phyloP scores from a whole-genome alignment of 352 stramenopile species.

The Globisporangium radiosum region DNA sequence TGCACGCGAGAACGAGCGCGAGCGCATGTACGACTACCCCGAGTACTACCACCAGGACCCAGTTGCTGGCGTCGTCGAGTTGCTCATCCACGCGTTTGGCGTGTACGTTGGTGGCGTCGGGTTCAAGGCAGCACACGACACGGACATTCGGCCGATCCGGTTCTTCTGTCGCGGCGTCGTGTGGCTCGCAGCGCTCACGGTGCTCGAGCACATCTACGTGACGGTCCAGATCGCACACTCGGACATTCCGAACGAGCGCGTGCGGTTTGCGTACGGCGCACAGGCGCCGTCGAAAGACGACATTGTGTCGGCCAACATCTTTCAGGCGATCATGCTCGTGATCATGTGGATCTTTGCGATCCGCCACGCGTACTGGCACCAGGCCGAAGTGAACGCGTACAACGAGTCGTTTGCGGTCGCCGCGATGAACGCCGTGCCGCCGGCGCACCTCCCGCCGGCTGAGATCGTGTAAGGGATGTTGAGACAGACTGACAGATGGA shows the following conservation, averaged over 20 bases:
- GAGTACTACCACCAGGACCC: conserved; percentile 78
- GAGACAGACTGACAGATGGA: not conserved
- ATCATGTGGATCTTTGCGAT: conserved; percentile 83
- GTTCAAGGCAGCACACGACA: conserved; percentile 84
- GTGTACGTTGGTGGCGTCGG: conserved; percentile 83
- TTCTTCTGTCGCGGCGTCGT: conserved; percentile 77
- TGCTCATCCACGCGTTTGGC: conserved; percentile 75
- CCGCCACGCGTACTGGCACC: conserved; percentile 69
- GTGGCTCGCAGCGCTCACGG: conserved; percentile 71
- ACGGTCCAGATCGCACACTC: conserved; percentile 74
- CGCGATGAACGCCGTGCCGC: conserved; percentile 78
- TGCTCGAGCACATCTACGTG: conserved; percentile 78
- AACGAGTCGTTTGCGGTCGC: conserved; percentile 75
- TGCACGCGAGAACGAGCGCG: conserved; percentile 32
- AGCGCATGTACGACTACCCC: conserved; percentile 70
- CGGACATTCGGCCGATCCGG: conserved; percentile 77
- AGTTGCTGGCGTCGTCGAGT: conserved; percentile 52
- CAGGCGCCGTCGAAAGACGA: conserved; percentile 78
- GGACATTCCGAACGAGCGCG: conserved; percentile 62
- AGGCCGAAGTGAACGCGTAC: conserved; percentile 69
- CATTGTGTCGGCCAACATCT: conserved; percentile 80
- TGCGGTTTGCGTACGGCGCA: conserved; percentile 67
- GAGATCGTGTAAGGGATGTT: conserved; percentile 42
- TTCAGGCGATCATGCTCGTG: conserved; percentile 78
- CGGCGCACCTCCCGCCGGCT: conserved; percentile 36